These are phyloP conservation scores for Dendrobium catenatum DNA, from an alignment of 106 monocot genomes.

Conservation along the genomic window DNA sequence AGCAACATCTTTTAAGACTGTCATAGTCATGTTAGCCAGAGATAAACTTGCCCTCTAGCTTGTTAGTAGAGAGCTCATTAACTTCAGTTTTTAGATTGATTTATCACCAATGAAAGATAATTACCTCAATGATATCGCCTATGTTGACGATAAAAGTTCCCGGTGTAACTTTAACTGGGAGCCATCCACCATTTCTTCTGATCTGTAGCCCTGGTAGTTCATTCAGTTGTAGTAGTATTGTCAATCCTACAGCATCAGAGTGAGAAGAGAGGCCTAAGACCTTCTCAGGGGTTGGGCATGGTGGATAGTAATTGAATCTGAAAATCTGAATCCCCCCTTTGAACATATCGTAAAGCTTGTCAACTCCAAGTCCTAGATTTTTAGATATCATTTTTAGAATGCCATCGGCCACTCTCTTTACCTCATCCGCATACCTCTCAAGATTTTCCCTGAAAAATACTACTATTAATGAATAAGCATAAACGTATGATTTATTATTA, in stretches of 20 bases:
- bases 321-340: slow-evolving; percentile 9
- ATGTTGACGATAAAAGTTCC: slow-evolving; percentile 20
- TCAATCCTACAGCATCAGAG: slow-evolving; percentile 21
- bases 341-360: slow-evolving; percentile 1
- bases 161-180: slow-evolving; percentile 6
- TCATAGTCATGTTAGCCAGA: no score
- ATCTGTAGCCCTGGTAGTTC: slow-evolving; percentile 19
- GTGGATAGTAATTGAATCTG: slow-evolving; percentile 21
- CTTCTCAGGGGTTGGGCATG: slow-evolving; percentile 12
- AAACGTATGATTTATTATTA: no score
- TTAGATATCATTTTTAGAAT: slow-evolving; percentile 9
- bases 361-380: slow-evolving; percentile 15
- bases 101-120: background rate
- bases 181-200: slow-evolving; percentile 12
- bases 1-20: no score
- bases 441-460: slow-evolving; percentile 23
- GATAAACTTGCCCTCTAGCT: no score
- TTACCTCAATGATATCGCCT: slow-evolving; percentile 28
- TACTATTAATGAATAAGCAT: no score
- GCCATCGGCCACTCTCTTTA: slow-evolving; percentile 13
- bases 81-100: background rate
- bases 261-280: slow-evolving; percentile 22
- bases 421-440: slow-evolving; percentile 8
- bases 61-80: no score
- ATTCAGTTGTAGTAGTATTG: slow-evolving; percentile 21